Conservation (phyloP, 768 basidiomycete genomes). For the Tulasnella sp. region DNA sequence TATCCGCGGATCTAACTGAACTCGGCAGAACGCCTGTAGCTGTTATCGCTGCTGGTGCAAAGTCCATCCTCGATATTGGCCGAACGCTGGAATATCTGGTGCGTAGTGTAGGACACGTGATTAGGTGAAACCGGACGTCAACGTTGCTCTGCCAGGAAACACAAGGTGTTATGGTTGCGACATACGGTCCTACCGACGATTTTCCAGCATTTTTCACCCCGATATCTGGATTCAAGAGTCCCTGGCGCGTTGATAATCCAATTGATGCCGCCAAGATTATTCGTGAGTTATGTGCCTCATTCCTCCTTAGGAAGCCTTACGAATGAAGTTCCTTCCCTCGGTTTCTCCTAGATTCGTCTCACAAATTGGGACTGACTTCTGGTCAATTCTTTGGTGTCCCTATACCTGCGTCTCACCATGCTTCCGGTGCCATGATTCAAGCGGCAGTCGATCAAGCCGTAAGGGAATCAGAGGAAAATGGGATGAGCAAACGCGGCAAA, state of each 20-base stretch:
- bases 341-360: conserved; percentile 44
- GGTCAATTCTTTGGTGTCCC: conserved; percentile 80
- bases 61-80: conserved; percentile 89
- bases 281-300: conserved; percentile 33
- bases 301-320: conserved; percentile 6
- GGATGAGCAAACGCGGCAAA: conserved; percentile 69
- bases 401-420: conserved; percentile 67
- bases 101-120: conserved; percentile 6
- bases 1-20: conserved; percentile 89
- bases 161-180: conserved; percentile 80
- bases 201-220: conserved; percentile 94
- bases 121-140: background rate
- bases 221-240: conserved; percentile 71
- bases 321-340: background rate
- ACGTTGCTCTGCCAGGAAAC: conserved; percentile 61
- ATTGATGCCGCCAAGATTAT: conserved; percentile 59
- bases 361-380: conserved; percentile 56
- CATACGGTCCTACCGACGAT: conserved; percentile 59
- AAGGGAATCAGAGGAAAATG: conserved; percentile 65
- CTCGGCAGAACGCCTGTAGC: conserved; percentile 82
- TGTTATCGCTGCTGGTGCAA: conserved; percentile 85
- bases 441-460: conserved; percentile 73
- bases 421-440: conserved; percentile 56
- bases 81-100: conserved; percentile 35
- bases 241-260: conserved; percentile 62